phyloP scores from a whole-genome alignment of 1,284 basidiomycete species.

The Fomitiporia mediterranea region DNA sequence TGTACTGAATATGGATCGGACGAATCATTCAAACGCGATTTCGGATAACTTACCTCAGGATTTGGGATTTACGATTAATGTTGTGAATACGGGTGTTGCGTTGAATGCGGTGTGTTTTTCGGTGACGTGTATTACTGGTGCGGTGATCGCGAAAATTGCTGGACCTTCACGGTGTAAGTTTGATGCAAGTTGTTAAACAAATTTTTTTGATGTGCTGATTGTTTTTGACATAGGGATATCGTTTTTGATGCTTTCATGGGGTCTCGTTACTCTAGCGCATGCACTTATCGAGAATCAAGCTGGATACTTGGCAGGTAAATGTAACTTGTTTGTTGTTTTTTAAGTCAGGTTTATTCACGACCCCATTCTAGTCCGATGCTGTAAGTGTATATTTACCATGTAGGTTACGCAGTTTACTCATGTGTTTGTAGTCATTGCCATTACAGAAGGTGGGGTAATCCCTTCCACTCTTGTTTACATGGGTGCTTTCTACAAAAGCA shows the following conservation, averaged over 20 bases:
- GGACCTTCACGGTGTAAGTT: conserved; percentile 34
- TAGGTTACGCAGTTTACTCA: not conserved
- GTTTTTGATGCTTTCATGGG: conserved; percentile 37
- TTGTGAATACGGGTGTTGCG: conserved; percentile 34
- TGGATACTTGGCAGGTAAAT: conserved; percentile 32
- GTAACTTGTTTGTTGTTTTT: not conserved
- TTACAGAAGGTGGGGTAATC: conserved; percentile 38
- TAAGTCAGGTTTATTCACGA: not conserved
- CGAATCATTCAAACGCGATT: conserved; percentile 37
- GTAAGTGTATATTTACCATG: not conserved
- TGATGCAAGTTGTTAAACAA: too few relatives aligned
- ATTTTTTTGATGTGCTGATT: conserved; percentile 25
- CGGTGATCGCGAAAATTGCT: conserved; percentile 34
- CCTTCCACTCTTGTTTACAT: conserved; percentile 38
- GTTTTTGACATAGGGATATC: conserved; percentile 34
- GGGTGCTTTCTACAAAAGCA: conserved; percentile 37
- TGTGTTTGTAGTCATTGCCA: conserved; percentile 29
- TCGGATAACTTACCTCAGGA: conserved; percentile 36
- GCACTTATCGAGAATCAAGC: conserved; percentile 32
- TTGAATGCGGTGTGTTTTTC: conserved; percentile 35
- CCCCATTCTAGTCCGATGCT: not conserved
- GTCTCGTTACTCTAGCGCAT: conserved; percentile 35
- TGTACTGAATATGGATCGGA: conserved; percentile 39
- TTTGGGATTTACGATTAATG: conserved; percentile 36
- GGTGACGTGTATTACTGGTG: conserved; percentile 32